A percentile compares a stretch with the other conserved stretches of the same genome.
phyloP scores from a whole-genome alignment of 495 filamentous ascomycete genomes.

The Penicillium turbatum region DNA sequence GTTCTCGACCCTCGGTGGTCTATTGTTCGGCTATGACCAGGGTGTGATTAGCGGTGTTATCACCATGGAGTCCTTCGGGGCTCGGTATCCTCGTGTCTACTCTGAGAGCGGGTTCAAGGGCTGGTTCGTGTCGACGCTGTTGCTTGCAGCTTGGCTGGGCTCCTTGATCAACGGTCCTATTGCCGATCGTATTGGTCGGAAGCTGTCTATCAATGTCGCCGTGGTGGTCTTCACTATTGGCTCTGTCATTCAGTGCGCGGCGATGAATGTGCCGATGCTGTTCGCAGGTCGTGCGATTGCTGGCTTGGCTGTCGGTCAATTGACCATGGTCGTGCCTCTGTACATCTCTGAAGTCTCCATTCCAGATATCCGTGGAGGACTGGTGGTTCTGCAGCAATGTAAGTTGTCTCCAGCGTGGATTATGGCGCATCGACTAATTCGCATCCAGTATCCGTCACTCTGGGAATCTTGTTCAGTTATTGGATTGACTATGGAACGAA shows the following conservation, averaged over 20 bases:
- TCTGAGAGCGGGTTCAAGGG: conserved; percentile 63
- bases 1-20: conserved; percentile 58
- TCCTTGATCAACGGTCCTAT: conserved; percentile 71
- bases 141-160: conserved; percentile 78
- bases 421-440: background rate
- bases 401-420: background rate
- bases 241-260: conserved; percentile 65
- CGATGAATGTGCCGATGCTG: conserved; percentile 56
- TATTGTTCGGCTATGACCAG: conserved; percentile 42
- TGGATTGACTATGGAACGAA: conserved; percentile 69
- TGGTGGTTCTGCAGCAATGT: conserved; percentile 75
- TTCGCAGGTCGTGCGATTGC: conserved; percentile 72
- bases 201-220: conserved; percentile 69
- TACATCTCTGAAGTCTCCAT: conserved; percentile 45
- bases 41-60: conserved; percentile 38
- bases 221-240: conserved; percentile 71
- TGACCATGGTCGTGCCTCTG: conserved; percentile 44
- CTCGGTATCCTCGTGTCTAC: conserved; percentile 61
- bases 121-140: conserved; percentile 75
- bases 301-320: conserved; percentile 37
- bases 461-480: conserved; percentile 79
- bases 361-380: conserved; percentile 60
- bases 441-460: conserved; percentile 61
- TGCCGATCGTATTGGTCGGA: conserved; percentile 68
- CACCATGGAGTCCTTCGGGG: conserved; percentile 42